Base-by-base conservation (phyloP, 371 early-diverging fungal species). In the Lichtheimia corymbifera region DNA sequence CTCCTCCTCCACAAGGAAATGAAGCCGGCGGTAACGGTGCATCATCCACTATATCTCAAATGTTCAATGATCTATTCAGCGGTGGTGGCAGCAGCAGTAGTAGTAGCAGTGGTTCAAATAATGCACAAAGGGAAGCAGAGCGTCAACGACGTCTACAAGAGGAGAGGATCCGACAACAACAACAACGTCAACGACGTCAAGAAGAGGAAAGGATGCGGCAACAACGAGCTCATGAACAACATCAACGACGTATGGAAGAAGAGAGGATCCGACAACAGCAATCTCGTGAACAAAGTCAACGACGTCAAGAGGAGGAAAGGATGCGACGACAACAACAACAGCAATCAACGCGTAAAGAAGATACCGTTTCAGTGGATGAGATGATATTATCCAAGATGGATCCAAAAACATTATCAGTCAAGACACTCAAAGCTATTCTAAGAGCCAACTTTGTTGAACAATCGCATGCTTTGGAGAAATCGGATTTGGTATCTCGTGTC, bases 391-490 rank as follows among this genome's bases (percentile, higher is more conserved):
- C 68, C 41, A 72, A 76, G 13, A 71, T 79, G 15, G 78, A 84
- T 56, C 73, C 80, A 0, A 41, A 70, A 3, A 68, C 77, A 14
- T 63, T 88, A n/a, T 75, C 83, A 12, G 75, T 80, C 3, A 70
- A 74, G 6, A 83, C 78, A 7, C 72, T 86, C 13, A 83, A 84
- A 66, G 64, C 63, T 0, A 81, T 86, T 20, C 66, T 88, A 4
- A 64, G 63, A 18, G 62, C 76, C 14, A 81, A 86, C 25, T 71
- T 72, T 53, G 85, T 88, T 12, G 82, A 82, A 54, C 70, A 70
- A 35, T 63, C 71, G 13, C 71, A 73, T 64, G 75, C 77, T 4
- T 55, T 85, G 35, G 85, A 86, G 44, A 86, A 84, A 50, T 64
- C 74, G 2, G 86, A 86, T 42, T 67, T 88, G 7, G 72, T 86